Base-by-base conservation (phyloP, 1,139 yeast species). In the Citeromyces hawaiiensis region DNA sequence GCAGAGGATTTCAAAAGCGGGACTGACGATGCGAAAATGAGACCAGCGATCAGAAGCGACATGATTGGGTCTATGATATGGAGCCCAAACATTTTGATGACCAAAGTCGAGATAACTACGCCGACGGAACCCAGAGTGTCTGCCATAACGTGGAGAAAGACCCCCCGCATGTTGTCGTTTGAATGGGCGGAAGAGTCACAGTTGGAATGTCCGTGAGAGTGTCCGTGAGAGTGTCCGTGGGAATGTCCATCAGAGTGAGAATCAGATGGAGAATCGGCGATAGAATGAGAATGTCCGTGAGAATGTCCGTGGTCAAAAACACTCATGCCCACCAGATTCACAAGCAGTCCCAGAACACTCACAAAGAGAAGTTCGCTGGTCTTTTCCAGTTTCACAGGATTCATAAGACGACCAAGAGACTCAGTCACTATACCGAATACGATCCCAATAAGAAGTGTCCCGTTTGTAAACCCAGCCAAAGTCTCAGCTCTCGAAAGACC, bases 111-210 rank as follows among this genome's bases (percentile, higher is more conserved):
- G 0, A 85, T 59, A 10, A 93, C 91, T 18, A 93, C 99, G 4
- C 98, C 97, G 0, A 87, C 94, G 0, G 97, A 88, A 0, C 99
- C 98, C 29, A 93, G 64, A 0, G 98, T 91, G 52, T 91, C 99
- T 0, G 99, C 98, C 37, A 91, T 59, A 36, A 91, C 83, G 51
- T 91, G 99, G 36, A 91, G 63, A 50, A 91, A 91, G 9, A 91
- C 86, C 17, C 99, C 99, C 45, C 79, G 77, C 94, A 91, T 85
- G 55, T 91, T 91, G 51, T 88, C 96, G 54, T 83, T 83, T 23
- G 25, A 41, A 27, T 39, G 40, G 4, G 29, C 41, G 23, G 48
- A 52, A 1, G 42, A 32, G 37, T 49, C 51, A 10, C 44, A 39
- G 40, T 60, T 59, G 0, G 48, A 44, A 42, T 54, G 59, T 15